These are phyloP conservation scores for Coccomyxa sp. DNA, from an alignment of 139 green algal species.

Conservation along the genomic window DNA sequence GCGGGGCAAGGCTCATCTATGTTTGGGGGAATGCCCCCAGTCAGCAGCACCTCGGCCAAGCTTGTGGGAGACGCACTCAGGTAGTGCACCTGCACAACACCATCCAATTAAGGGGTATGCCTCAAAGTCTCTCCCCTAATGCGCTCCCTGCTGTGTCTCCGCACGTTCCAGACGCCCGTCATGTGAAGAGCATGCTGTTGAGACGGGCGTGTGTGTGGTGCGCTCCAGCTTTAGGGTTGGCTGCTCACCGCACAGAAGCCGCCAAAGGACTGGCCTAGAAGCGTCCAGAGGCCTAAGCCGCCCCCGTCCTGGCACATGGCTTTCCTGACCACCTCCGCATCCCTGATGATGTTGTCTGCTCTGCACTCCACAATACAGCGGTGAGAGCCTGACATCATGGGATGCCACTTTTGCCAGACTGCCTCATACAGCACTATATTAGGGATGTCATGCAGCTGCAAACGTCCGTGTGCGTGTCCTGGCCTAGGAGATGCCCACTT, in stretches of 20 bases:
- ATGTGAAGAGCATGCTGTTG: no score
- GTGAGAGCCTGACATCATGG: not conserved
- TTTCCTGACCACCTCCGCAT: conserved; percentile 79
- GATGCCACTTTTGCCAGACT: no score
- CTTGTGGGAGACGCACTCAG: not conserved
- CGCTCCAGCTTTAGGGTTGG: no score
- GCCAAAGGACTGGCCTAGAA: conserved; percentile 93
- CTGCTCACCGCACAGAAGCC: conserved; percentile 88
- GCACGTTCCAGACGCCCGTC: no score
- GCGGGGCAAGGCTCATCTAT: conserved; percentile 55
- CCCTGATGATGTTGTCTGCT: conserved; percentile 87
- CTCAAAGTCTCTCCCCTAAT: no score
- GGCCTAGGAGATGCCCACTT: no score
- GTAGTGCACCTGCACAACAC: not conserved
- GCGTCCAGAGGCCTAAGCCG: conserved; percentile 51
- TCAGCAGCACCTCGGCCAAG: conserved; percentile 58
- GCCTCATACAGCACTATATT: no score
- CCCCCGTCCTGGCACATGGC: conserved; percentile 48
- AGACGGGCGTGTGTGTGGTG: no score
- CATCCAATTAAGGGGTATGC: no score
- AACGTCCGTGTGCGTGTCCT: no score
- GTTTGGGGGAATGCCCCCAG: conserved; percentile 73
- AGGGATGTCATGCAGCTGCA: no score
- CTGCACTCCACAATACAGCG: conserved; percentile 24
- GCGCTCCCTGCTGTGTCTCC: no score